Conservation (phyloP, 257 asterid species). For the Nicotiana sylvestris region DNA sequence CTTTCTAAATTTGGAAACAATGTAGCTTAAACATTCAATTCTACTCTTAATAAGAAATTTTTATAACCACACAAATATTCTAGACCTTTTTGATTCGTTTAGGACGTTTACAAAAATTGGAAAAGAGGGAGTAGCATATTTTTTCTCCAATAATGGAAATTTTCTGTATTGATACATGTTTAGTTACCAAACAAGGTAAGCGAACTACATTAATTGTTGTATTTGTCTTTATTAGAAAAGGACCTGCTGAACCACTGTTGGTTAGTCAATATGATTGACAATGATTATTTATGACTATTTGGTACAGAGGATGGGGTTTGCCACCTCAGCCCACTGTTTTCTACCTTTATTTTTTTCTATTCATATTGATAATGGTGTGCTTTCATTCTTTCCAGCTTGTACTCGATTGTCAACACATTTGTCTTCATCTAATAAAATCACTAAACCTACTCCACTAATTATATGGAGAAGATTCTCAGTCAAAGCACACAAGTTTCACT, state of each 20-base stretch:
- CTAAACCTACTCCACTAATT: no score
- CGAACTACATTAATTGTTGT: not conserved
- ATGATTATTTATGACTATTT: slow-evolving; percentile 16
- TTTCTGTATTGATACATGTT: not conserved
- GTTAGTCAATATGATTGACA: not conserved
- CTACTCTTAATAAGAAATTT: no score
- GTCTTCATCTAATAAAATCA: not conserved
- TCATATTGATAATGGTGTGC: not conserved
- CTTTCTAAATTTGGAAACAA: no score
- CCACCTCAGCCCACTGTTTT: slow-evolving; percentile 6
- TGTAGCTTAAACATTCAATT: no score
- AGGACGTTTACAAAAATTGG: no score
- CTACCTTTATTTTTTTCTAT: not conserved
- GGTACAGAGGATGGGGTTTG: slow-evolving; percentile 16
- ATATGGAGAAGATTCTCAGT: no score
- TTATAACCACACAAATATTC: no score
- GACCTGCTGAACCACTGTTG: not conserved
- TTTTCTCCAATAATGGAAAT: not conserved
- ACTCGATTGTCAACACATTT: not conserved
- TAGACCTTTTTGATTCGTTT: no score
- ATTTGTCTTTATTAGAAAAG: not conserved
- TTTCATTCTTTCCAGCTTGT: not conserved
- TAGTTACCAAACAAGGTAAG: not conserved
- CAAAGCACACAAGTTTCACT: no score
- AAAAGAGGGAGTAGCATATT: no score